Evolutionary conservation across 257 asterid genomes (phyloP).

Genomic region (Solanum medicagineum): DNA sequence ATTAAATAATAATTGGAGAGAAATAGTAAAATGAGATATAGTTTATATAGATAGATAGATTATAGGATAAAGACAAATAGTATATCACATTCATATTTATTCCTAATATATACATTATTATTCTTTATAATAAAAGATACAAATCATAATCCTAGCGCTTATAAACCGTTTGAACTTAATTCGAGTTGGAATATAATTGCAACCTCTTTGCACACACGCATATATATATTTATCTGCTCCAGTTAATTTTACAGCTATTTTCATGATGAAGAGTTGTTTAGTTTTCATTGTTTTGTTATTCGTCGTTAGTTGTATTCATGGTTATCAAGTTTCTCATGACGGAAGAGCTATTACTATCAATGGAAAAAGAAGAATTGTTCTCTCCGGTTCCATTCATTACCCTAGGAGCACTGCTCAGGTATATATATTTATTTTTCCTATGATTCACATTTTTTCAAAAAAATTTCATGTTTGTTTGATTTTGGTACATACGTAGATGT

Average conservation of each 20-base stretch:
- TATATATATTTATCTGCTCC: not conserved
- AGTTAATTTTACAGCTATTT: not conserved
- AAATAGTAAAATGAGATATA: too few relatives aligned
- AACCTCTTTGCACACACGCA: not conserved
- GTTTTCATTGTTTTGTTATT: not conserved
- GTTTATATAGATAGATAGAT: too few relatives aligned
- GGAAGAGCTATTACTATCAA: constrained; percentile 48
- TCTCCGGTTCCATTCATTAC: constrained; percentile 72
- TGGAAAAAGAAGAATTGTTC: constrained; percentile 37
- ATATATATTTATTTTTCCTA: not conserved
- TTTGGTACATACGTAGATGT: constrained; percentile 29
- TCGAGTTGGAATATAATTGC: not conserved
- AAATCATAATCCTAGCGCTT: not conserved
- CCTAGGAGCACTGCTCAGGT: constrained; percentile 64
- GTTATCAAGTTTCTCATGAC: constrained; percentile 34
- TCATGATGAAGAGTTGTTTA: not conserved
- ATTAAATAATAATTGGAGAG: too few relatives aligned
- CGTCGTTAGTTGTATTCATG: not conserved
- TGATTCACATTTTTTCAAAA: too few relatives aligned
- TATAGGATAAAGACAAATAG: not conserved
- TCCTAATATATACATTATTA: not conserved
- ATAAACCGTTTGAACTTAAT: not conserved
- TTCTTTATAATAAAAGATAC: too few relatives aligned
- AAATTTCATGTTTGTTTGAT: not conserved
- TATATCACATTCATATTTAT: not conserved